A percentile compares a stretch with the other conserved stretches of the same genome.
phyloP scores from a whole-genome alignment of 169 alveolate species.

The Eimeria praecox region DNA sequence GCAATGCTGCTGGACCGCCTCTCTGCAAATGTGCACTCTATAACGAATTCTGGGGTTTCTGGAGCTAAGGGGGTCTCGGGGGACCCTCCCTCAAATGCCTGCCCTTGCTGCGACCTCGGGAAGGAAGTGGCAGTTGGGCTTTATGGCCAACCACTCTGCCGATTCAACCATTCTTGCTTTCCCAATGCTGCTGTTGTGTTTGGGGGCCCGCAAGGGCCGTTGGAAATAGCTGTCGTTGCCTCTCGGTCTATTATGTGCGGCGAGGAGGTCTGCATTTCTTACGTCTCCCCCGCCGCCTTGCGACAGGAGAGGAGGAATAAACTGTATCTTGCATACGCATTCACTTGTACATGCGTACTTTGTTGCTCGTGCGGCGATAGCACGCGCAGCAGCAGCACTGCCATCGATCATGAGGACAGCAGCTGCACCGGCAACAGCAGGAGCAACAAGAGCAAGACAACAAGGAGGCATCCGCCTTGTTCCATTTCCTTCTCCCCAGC shows the following conservation, averaged over 20 bases:
- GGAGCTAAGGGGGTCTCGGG: background rate
- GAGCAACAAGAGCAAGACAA: background rate
- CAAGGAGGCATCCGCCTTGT: background rate
- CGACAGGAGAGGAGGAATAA: conserved; percentile 15
- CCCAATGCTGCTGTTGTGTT: conserved; percentile 52
- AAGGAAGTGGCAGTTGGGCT: conserved; percentile 61
- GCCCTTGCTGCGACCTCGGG: conserved; percentile 55
- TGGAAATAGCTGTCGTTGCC: conserved; percentile 34
- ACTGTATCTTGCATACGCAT: conserved; percentile 32
- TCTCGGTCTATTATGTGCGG: conserved; percentile 19
- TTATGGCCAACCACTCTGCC: conserved; percentile 43
- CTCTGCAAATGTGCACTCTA: conserved; percentile 58
- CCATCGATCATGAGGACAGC: background rate
- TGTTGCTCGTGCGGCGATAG: conserved; percentile 33
- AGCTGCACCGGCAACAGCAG: conserved; percentile 12
- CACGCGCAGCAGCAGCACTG: conserved; percentile 4
- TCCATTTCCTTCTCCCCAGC: conserved; percentile 38
- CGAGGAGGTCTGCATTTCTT: conserved; percentile 60
- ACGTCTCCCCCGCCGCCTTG: conserved; percentile 33
- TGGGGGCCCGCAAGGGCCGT: conserved; percentile 41
- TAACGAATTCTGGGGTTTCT: background rate
- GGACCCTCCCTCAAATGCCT: background rate
- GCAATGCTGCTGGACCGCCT: conserved; percentile 9
- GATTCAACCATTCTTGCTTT: conserved; percentile 37
- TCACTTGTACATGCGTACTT: conserved; percentile 42